Percentiles rank a stretch among this genome's conserved stretches.
phyloP scores from a whole-genome alignment of 2,329 filamentous ascomycete species.

The Sphaerulina vaccinii region DNA sequence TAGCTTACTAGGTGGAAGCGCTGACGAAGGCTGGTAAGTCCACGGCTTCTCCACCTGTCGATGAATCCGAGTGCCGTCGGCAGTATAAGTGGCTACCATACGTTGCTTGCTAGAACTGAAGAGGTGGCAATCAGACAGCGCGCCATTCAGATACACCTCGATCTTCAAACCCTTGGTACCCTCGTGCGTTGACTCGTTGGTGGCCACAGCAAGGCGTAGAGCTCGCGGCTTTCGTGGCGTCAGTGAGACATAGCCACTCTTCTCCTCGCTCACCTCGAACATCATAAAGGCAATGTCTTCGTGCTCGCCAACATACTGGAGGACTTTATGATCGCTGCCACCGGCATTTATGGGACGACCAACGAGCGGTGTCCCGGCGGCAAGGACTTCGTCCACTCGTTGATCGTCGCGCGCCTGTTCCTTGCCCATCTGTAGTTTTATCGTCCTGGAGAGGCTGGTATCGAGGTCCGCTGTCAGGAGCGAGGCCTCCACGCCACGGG shows the following conservation, averaged over 20 bases:
- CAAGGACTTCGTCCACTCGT: slow-evolving; percentile 20
- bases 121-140: slow-evolving; percentile 36
- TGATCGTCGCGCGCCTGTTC: slow-evolving; percentile 25
- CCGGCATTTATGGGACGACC: slow-evolving; percentile 27
- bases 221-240: slow-evolving; percentile 13
- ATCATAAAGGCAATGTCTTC: slow-evolving; percentile 36
- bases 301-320: slow-evolving; percentile 36
- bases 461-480: slow-evolving; percentile 28
- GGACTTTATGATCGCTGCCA: slow-evolving; percentile 22
- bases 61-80: slow-evolving; percentile 43
- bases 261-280: slow-evolving; percentile 32
- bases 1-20: slow-evolving; percentile 10
- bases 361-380: slow-evolving; percentile 16
- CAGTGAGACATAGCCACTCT: background rate
- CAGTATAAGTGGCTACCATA: slow-evolving; percentile 22
- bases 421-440: slow-evolving; percentile 21
- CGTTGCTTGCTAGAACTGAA: slow-evolving; percentile 21
- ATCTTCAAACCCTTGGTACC: slow-evolving; percentile 41
- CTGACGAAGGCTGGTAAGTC: slow-evolving; percentile 38
- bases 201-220: slow-evolving; percentile 16
- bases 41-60: slow-evolving; percentile 46
- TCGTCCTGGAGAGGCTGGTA: slow-evolving; percentile 21
- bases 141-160: slow-evolving; percentile 51
- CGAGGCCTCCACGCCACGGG: slow-evolving; percentile 31
- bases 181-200: slow-evolving; percentile 3